These are phyloP conservation scores for Delonix regia DNA, from an alignment of 306 rosid genomes.

Conservation along the genomic window DNA sequence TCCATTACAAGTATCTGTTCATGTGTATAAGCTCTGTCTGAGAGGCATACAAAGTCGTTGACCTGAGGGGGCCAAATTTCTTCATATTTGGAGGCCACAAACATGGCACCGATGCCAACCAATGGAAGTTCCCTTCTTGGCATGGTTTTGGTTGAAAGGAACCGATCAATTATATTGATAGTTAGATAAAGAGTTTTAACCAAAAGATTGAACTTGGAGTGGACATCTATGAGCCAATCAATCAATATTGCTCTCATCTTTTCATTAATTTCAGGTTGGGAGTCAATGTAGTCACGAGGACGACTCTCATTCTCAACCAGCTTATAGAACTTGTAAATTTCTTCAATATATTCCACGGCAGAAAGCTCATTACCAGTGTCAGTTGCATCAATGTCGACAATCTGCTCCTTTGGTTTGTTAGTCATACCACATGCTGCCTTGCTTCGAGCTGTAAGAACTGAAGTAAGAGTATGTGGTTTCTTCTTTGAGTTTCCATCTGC, in stretches of 20 bases:
- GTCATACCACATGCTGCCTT: constrained; percentile 80
- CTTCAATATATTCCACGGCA: constrained; percentile 83
- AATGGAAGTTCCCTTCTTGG: constrained; percentile 74
- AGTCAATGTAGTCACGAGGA: constrained; percentile 65
- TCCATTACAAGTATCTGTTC: constrained; percentile 77
- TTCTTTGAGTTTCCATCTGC: constrained; percentile 53
- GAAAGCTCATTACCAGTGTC: constrained; percentile 72
- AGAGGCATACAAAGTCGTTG: constrained; percentile 73
- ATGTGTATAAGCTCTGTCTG: constrained; percentile 73
- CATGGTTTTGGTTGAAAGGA: constrained; percentile 59
- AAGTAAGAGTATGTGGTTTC: constrained; percentile 58
- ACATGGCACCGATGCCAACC: constrained; percentile 87
- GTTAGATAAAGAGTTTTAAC: constrained; percentile 74
- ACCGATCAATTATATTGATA: constrained; percentile 72
- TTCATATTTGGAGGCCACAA: constrained; percentile 86
- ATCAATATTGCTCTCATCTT: constrained; percentile 81
- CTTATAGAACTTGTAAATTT: constrained; percentile 77
- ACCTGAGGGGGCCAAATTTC: constrained; percentile 98
- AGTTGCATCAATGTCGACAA: constrained; percentile 67
- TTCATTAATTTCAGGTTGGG: constrained; percentile 72
- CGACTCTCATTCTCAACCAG: constrained; percentile 69
- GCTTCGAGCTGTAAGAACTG: constrained; percentile 85
- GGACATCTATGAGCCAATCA: constrained; percentile 83
- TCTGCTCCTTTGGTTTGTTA: constrained; percentile 75
- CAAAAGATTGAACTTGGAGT: constrained; percentile 70